A percentile compares a stretch with the other conserved stretches of the same genome.
phyloP scores from a whole-genome alignment of 306 rosid species.

The Purshia tridentata region DNA sequence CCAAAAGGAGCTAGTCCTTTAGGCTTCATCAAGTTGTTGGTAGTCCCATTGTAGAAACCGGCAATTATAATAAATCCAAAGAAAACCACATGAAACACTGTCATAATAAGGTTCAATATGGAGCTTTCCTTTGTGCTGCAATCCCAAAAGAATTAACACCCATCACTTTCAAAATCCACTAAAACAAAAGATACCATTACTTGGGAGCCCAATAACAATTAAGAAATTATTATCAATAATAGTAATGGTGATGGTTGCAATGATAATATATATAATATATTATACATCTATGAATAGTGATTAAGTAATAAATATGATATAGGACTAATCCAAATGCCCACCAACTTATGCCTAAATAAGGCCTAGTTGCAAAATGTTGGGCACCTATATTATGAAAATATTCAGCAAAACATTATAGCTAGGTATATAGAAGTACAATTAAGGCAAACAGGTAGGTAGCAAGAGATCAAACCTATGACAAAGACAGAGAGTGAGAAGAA shows the following conservation, averaged over 20 bases:
- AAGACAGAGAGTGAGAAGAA: constrained; percentile 80
- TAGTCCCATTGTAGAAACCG: constrained; percentile 71
- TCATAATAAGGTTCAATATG: constrained; percentile 74
- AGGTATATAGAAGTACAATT: not conserved
- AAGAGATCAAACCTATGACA: constrained; percentile 62
- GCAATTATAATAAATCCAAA: constrained; percentile 77
- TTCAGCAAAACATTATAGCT: not conserved
- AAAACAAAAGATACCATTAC: constrained; percentile 1
- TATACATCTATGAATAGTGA: no score
- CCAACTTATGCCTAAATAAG: not conserved
- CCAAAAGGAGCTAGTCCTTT: constrained; percentile 75
- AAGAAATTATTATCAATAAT: not conserved
- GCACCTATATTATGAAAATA: not conserved
- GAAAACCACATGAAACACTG: constrained; percentile 83
- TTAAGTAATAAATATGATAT: not conserved
- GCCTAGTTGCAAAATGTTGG: not conserved
- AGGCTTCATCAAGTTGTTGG: constrained; percentile 64
- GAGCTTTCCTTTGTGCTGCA: constrained; percentile 97
- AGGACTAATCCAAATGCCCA: not conserved
- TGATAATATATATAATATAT: not conserved
- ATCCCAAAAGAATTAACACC: constrained; percentile 11
- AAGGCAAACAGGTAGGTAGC: not conserved
- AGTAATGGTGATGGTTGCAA: not conserved
- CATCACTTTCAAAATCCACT: constrained; percentile 48
- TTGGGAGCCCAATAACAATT: constrained; percentile 14